These are phyloP conservation scores for Danielia oregonensis DNA, from an alignment of 805 yeast species.

Conservation along the genomic window DNA sequence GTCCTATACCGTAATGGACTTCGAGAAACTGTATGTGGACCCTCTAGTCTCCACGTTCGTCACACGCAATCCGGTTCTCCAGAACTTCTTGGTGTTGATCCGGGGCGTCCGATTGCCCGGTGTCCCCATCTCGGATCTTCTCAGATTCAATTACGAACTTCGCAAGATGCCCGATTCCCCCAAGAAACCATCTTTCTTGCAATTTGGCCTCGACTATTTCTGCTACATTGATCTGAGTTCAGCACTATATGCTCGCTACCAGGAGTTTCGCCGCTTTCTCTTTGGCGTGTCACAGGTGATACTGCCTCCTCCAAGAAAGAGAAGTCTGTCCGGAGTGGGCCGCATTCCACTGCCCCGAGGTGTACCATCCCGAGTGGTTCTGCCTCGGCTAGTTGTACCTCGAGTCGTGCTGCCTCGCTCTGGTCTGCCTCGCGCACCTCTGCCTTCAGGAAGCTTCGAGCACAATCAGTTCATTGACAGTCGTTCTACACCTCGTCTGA, in stretches of 20 bases:
- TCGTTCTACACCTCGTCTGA: no score
- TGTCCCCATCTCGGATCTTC: constrained; percentile 8
- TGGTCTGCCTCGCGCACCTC: no score
- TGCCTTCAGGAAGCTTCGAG: no score
- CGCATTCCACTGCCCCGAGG: no score
- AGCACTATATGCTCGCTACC: constrained; percentile 7
- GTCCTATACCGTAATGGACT: not conserved
- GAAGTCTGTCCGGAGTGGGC: no score
- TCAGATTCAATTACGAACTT: constrained; percentile 6
- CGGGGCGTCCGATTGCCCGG: not conserved
- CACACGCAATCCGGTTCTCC: constrained; percentile 7
- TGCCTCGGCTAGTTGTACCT: no score
- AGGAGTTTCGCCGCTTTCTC: not conserved
- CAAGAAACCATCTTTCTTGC: constrained; percentile 5
- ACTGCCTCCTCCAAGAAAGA: not conserved
- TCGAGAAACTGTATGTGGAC: not conserved
- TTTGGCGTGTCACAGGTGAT: not conserved
- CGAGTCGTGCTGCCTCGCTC: no score
- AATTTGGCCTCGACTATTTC: constrained; percentile 7
- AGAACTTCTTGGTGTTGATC: constrained; percentile 1
- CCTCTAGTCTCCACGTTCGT: constrained; percentile 3
- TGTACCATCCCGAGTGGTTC: no score
- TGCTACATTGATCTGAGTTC: constrained; percentile 10
- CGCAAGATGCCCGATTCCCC: constrained; percentile 4
- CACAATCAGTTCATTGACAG: no score